These are phyloP conservation scores for Debaryomyces sp. DNA, from an alignment of 1,139 yeast species.

Conservation along the genomic window DNA sequence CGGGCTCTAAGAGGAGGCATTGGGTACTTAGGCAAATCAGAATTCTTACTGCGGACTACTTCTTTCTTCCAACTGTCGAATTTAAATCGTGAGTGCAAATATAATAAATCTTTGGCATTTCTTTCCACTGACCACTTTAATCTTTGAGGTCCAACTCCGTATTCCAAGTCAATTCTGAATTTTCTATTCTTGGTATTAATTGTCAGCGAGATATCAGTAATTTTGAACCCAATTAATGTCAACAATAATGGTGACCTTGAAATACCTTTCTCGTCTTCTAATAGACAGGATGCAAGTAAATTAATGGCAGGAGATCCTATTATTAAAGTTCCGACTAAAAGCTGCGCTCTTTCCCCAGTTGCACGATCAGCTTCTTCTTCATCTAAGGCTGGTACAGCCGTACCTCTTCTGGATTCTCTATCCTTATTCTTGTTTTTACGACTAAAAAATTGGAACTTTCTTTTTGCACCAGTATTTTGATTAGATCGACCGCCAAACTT, in stretches of 20 bases:
- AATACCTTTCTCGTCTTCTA: slow-evolving; percentile 76
- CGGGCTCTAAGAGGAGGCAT: slow-evolving; percentile 24
- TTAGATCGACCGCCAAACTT: slow-evolving; percentile 16
- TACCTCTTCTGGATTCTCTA: slow-evolving; percentile 6
- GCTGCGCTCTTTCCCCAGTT: slow-evolving; percentile 59
- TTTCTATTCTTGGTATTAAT: slow-evolving; percentile 51
- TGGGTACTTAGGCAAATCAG: slow-evolving; percentile 34
- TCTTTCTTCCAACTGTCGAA: slow-evolving; percentile 45
- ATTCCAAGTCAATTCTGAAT: slow-evolving; percentile 74
- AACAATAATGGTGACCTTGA: slow-evolving; percentile 81
- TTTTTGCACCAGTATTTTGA: slow-evolving; percentile 14
- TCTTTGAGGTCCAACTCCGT: slow-evolving; percentile 83
- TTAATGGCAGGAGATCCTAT: slow-evolving; percentile 81
- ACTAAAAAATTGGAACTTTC: slow-evolving; percentile 29
- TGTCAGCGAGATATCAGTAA: slow-evolving; percentile 54
- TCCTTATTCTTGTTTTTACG: slow-evolving; percentile 30
- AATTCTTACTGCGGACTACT: slow-evolving; percentile 29
- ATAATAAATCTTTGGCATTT: slow-evolving; percentile 69
- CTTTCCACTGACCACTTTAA: slow-evolving; percentile 81
- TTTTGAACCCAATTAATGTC: slow-evolving; percentile 67
- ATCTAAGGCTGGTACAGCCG: slow-evolving; percentile 15
- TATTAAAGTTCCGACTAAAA: slow-evolving; percentile 61
- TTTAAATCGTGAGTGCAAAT: slow-evolving; percentile 69
- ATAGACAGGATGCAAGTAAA: slow-evolving; percentile 72
- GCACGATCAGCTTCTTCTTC: slow-evolving; percentile 29